phyloP scores from a whole-genome alignment of 768 basidiomycete genomes.

The Lentinus tigrinus region DNA sequence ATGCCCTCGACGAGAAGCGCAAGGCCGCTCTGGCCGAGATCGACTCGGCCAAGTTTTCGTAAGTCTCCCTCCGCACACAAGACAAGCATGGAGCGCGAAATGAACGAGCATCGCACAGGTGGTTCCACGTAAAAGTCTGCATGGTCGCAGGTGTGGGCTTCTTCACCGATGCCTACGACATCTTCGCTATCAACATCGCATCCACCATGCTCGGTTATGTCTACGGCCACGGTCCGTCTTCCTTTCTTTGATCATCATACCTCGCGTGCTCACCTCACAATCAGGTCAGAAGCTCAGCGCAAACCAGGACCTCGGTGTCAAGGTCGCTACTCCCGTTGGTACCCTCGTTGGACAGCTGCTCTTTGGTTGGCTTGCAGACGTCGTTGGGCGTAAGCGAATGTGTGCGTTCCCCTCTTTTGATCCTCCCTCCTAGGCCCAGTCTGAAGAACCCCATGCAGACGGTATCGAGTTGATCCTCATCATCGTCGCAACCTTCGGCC shows the following conservation, averaged over 20 bases:
- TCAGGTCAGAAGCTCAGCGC: conserved; percentile 35
- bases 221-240: conserved; percentile 43
- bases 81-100: neutral
- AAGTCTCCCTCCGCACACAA: conserved; percentile 24
- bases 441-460: conserved; percentile 36
- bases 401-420: conserved; percentile 61
- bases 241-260: neutral
- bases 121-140: conserved; percentile 78
- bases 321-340: conserved; percentile 75
- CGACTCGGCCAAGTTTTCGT: conserved; percentile 86
- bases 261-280: neutral
- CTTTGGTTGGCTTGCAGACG: conserved; percentile 80
- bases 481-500: conserved; percentile 75
- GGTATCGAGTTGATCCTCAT: conserved; percentile 80
- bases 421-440: neutral
- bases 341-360: conserved; percentile 73
- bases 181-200: conserved; percentile 89
- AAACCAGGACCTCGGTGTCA: conserved; percentile 75
- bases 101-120: conserved; percentile 38
- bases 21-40: conserved; percentile 82
- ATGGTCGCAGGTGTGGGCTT: conserved; percentile 75
- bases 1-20: conserved; percentile 66
- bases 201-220: conserved; percentile 83
- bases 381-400: conserved; percentile 77
- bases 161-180: conserved; percentile 81